Percentiles rank a stretch among this genome's conserved stretches.
Evolutionary conservation across 495 filamentous ascomycete species (phyloP).

Genomic region (Neurospora hispaniola): DNA sequence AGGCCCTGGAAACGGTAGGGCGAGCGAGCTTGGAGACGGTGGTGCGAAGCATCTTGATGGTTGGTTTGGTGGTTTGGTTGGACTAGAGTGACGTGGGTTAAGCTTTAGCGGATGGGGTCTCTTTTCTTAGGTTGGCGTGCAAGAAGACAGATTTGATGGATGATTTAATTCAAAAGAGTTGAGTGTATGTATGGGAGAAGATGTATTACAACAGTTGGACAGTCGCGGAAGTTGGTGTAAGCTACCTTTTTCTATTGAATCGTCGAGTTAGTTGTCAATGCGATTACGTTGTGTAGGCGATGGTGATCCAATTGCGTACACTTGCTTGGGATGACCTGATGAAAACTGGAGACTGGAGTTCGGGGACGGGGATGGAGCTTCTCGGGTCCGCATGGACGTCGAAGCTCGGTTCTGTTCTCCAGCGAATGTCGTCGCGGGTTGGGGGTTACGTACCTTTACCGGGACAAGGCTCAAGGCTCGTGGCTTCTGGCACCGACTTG

Average conservation of each 20-base stretch:
- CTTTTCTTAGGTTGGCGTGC: neutral
- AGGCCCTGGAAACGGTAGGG: conserved; percentile 41
- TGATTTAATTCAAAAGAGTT: neutral
- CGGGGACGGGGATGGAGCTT: neutral
- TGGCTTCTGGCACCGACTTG: neutral
- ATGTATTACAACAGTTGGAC: neutral
- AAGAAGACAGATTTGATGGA: neutral
- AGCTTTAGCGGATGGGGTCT: neutral
- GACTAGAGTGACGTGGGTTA: neutral
- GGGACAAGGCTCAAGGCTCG: neutral
- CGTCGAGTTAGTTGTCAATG: neutral
- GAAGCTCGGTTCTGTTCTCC: neutral
- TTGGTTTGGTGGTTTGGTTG: conserved; percentile 3
- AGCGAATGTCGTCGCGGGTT: neutral
- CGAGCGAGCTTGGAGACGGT: conserved; percentile 46
- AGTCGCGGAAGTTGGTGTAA: neutral
- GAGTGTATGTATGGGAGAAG: neutral
- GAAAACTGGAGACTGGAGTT: conserved; percentile 1
- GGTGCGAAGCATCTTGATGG: conserved; percentile 53
- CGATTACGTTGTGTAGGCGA: neutral
- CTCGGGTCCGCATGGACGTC: neutral
- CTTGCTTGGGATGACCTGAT: conserved; percentile 8
- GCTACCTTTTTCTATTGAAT: neutral
- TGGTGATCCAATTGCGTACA: conserved; percentile 6
- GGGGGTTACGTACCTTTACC: neutral